phyloP scores from a whole-genome alignment of 2,329 filamentous ascomycete species.

The Ilyonectria sp. region DNA sequence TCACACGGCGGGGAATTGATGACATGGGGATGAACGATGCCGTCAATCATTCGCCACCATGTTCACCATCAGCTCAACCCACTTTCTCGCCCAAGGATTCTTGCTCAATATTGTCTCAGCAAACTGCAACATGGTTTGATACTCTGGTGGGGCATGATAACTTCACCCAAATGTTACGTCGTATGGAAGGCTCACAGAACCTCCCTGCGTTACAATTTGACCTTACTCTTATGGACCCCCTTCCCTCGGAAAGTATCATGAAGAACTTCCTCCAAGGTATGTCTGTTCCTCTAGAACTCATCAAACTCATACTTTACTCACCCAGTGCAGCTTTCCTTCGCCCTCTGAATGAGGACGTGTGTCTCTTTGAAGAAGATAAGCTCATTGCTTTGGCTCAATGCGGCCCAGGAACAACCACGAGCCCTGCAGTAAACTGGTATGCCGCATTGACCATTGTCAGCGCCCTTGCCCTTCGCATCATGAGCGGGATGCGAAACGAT shows the following conservation, averaged over 20 bases:
- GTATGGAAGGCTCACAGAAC: background rate
- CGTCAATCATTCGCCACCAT: background rate
- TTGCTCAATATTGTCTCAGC: background rate
- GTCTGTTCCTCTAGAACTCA: background rate
- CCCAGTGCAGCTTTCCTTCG: background rate
- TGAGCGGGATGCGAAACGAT: background rate
- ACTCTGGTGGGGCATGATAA: background rate
- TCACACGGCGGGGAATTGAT: background rate
- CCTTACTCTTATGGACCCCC: background rate
- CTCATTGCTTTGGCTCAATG: background rate
- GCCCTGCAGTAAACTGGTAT: background rate
- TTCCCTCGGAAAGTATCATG: background rate
- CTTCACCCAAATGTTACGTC: background rate
- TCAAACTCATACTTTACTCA: background rate
- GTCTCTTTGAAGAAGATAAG: background rate
- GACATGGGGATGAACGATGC: background rate
- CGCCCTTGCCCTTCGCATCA: background rate
- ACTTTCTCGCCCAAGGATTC: background rate
- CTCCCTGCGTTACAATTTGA: background rate
- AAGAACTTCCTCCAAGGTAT: background rate
- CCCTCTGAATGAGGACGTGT: background rate
- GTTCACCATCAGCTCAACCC: background rate
- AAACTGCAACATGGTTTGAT: background rate
- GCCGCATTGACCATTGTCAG: background rate
- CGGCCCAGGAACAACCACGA: background rate